Evolutionary conservation across 208 protist genomes (phyloP).

Genomic region (Leishmania mexicana): DNA sequence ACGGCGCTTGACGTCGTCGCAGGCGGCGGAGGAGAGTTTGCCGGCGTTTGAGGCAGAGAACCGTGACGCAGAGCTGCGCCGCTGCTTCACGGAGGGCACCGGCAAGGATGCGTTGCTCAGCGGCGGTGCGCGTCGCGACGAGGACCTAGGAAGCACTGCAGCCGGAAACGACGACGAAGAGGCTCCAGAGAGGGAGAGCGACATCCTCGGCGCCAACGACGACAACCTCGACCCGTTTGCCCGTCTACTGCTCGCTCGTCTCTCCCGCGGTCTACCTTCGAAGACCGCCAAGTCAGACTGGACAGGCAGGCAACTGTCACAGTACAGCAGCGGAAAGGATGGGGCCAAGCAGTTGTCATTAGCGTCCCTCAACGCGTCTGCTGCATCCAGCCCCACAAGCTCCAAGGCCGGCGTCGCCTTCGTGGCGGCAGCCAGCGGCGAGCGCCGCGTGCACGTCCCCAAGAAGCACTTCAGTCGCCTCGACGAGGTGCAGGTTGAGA

Average conservation of each 20-base stretch:
- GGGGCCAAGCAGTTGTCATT: neutral
- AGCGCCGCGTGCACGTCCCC: conserved; percentile 24
- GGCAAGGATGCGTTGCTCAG: conserved; percentile 33
- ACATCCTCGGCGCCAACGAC: conserved; percentile 18
- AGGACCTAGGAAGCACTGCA: conserved; percentile 2
- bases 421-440: conserved; percentile 23
- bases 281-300: conserved; percentile 15
- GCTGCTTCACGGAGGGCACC: conserved; percentile 38
- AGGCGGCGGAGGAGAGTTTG: conserved; percentile 20
- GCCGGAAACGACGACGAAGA: conserved; percentile 7
- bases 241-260: conserved; percentile 26
- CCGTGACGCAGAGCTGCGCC: conserved; percentile 32
- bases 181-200: conserved; percentile 3
- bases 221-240: conserved; percentile 36
- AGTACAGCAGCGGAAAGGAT: conserved; percentile 9
- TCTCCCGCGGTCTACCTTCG: conserved; percentile 21
- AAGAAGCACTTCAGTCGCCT: conserved; percentile 47
- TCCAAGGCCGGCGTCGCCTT: conserved; percentile 20
- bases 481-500: conserved; percentile 71
- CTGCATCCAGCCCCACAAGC: conserved; percentile 6
- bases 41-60: conserved; percentile 37
- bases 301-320: conserved; percentile 9
- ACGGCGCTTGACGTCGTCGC: conserved; percentile 27
- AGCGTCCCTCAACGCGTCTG: neutral
- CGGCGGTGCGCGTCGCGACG: conserved; percentile 24